Evolutionary conservation across 2,329 filamentous ascomycete genomes (phyloP).

Genomic region (Beauveria medogensis): DNA sequence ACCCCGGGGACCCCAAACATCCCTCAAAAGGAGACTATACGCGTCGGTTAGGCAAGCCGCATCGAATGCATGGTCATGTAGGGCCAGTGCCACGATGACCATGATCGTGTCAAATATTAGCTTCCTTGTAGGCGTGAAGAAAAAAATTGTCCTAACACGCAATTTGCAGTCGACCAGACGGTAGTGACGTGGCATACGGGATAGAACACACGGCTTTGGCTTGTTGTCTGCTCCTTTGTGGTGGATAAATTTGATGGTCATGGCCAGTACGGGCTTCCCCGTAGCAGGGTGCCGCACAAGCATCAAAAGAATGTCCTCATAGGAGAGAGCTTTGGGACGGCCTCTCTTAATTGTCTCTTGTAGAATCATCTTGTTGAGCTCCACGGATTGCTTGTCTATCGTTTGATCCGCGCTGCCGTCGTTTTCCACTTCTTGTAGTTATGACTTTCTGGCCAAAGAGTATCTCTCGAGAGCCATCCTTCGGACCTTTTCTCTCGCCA

Average conservation of each 20-base stretch:
- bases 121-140: constrained; percentile 18
- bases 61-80: constrained; percentile 20
- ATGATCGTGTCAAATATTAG: constrained; percentile 21
- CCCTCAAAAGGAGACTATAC: constrained; percentile 13
- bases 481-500: constrained; percentile 18
- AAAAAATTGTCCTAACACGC: constrained; percentile 20
- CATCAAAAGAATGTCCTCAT: constrained; percentile 24
- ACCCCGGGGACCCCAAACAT: constrained; percentile 13
- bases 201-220: too few relatives aligned
- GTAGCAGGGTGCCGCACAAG: constrained; percentile 20
- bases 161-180: constrained; percentile 4
- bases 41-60: constrained; percentile 17
- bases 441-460: constrained; percentile 19
- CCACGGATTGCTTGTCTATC: constrained; percentile 16
- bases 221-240: too few relatives aligned
- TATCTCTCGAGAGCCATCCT: constrained; percentile 19
- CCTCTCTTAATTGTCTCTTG: constrained; percentile 17
- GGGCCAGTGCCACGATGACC: constrained; percentile 19
- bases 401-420: not conserved
- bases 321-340: constrained; percentile 22
- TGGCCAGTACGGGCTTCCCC: not conserved
- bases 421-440: constrained; percentile 8
- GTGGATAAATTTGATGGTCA: too few relatives aligned
- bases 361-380: constrained; percentile 18
- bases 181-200: too few relatives aligned